Evolutionary conservation across 345 rosid species (phyloP).

Genomic region (Raphanus sativus): DNA sequence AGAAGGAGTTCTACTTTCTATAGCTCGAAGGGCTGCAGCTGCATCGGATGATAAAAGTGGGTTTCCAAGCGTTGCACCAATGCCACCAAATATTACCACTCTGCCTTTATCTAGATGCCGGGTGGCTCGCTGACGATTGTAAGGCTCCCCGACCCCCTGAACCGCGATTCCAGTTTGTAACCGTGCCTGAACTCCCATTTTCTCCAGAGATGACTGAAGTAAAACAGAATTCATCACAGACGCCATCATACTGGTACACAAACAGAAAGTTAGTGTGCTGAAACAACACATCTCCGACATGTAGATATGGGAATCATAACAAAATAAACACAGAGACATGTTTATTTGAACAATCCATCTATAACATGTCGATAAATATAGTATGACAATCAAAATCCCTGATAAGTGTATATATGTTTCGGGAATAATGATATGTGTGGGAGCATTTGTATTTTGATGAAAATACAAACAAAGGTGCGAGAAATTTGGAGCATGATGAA

Average conservation of each 20-base stretch:
- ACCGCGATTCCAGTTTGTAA: slow-evolving; percentile 73
- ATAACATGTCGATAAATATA: background rate
- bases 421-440: background rate
- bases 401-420: background rate
- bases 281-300: slow-evolving; percentile 8
- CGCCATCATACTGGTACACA: slow-evolving; percentile 77
- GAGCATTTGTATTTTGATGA: background rate
- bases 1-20: slow-evolving; percentile 57
- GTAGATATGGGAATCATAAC: background rate
- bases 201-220: slow-evolving; percentile 85
- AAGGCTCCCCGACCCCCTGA: slow-evolving; percentile 82
- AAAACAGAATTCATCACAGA: slow-evolving; percentile 85
- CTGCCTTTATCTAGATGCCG: slow-evolving; percentile 91
- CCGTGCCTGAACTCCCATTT: slow-evolving; percentile 69
- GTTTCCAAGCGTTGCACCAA: slow-evolving; percentile 82
- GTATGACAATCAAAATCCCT: background rate
- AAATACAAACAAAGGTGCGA: background rate
- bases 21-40: slow-evolving; percentile 85
- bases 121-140: slow-evolving; percentile 70
- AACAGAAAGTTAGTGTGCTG: slow-evolving; percentile 13
- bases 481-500: background rate
- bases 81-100: slow-evolving; percentile 92
- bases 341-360: background rate
- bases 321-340: background rate
- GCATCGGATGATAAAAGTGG: slow-evolving; percentile 91